These are phyloP conservation scores for Chalaropsis thielavioides DNA, from an alignment of 2,329 filamentous ascomycete genomes.

Conservation along the genomic window DNA sequence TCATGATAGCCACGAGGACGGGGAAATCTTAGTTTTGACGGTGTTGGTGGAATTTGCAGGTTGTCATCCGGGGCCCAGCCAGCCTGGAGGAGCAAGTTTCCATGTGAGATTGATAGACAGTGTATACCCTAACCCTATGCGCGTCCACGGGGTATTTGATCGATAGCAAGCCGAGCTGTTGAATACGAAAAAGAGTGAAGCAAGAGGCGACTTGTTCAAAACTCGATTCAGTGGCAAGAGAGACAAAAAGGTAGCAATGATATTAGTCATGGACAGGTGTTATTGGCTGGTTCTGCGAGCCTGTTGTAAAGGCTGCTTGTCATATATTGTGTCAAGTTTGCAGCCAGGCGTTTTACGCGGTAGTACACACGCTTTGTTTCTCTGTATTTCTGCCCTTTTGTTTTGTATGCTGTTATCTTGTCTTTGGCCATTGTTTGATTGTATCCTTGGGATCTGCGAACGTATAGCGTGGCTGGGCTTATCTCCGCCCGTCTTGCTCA, in stretches of 20 bases:
- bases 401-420: not conserved
- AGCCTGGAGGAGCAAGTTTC: not conserved
- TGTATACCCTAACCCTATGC: not conserved
- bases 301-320: not conserved
- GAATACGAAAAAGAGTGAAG: not conserved
- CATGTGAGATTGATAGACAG: not conserved
- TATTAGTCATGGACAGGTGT: not conserved
- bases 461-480: not conserved
- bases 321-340: not conserved
- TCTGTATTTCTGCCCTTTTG: not conserved
- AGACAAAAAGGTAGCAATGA: not conserved
- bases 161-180: not conserved
- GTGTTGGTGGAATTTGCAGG: not conserved
- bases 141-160: too few species aligned
- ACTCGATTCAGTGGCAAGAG: not conserved
- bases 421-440: not conserved
- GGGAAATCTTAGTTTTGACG: not conserved
- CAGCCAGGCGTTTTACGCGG: too few species aligned
- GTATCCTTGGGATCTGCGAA: not conserved
- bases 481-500: not conserved
- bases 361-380: not conserved
- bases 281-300: not conserved
- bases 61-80: not conserved
- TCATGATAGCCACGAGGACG: conserved; percentile 3
- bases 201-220: not conserved